Evolutionary conservation across 2,329 filamentous ascomycete species (phyloP), one percentile per base, ranked within the genome.

Genomic region (Aspergillus sp.): DNA sequence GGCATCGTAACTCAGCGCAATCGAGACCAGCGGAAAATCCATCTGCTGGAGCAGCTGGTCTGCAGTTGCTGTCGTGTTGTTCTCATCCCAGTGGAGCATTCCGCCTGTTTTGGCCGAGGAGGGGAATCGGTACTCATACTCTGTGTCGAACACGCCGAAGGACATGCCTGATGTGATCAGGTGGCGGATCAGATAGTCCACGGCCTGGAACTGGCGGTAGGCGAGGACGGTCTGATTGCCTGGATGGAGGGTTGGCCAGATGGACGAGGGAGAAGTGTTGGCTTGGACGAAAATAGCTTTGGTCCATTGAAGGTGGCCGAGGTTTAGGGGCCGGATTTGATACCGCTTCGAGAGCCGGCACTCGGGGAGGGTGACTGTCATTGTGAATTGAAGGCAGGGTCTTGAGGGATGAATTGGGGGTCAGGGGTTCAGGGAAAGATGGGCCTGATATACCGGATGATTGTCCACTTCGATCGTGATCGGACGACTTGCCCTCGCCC

Each of bases 141-240:
- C 56, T 5, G 17, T 51, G 51, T 58, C 56, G 27, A 58, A 58
- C 17, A 58, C 46, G 12, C 56, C 56, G 45, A 51, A 58, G 15
- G 56, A 58, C 0, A 58, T 30, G 12, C 56, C 56, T 9, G 56
- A 58, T 5, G 20, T 30, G 27, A 58, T 51, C 17, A 50, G 45
- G 50, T 54, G 46, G 17, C n/a, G 17, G 27, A 58, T 42, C 15
- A 58, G 40, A 40, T 54, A 47, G 3, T 41, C 42, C 37, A 30
- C 52, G 30, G 11, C 46, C 3, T 17, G 7, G 20, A 54, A 58
- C 6, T 22, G 12, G n/a, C 39, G n/a, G 30, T 51, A 51, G 37
- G 50, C 27, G 13, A 44, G 44, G 12, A n/a, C 34, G n/a, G 56
- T 53, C 12, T 51, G 40, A 40, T 46, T n/a, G 6, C 20, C 15